A percentile compares a stretch with the other conserved stretches of the same genome.
Conservation (phyloP, 768 basidiomycete genomes). For the Termitomyces heimii region DNA sequence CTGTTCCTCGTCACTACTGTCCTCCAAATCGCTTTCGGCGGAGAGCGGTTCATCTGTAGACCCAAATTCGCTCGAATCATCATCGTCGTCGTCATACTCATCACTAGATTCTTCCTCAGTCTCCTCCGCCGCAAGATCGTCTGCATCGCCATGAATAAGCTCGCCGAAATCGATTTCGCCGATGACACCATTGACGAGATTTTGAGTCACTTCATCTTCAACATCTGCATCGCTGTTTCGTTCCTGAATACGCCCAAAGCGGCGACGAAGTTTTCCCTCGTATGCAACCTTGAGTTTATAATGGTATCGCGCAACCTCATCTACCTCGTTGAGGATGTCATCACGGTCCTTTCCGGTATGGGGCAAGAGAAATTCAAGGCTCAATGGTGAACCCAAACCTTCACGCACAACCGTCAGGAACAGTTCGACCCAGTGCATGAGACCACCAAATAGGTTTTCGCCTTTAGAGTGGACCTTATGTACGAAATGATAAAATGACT, state of each 20-base stretch:
- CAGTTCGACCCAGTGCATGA: conserved; percentile 96
- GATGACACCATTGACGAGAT: conserved; percentile 75
- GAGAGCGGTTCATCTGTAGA: conserved; percentile 18
- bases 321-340: conserved; percentile 78
- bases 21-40: conserved; percentile 12
- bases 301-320: conserved; percentile 86
- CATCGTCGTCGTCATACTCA: conserved; percentile 22
- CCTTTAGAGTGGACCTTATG: conserved; percentile 99
- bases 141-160: conserved; percentile 69
- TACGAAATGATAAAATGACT: conserved; percentile 93
- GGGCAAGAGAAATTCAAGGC: conserved; percentile 87
- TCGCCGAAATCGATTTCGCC: conserved; percentile 80
- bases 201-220: conserved; percentile 80
- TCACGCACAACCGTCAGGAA: conserved; percentile 90
- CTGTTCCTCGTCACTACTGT: conserved; percentile 27
- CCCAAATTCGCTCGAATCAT: conserved; percentile 22
- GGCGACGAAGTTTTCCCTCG: conserved; percentile 84
- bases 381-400: conserved; percentile 70
- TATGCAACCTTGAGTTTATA: conserved; percentile 91
- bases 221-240: conserved; percentile 46
- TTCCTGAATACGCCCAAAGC: conserved; percentile 62
- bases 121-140: conserved; percentile 76
- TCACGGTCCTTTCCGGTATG: conserved; percentile 72
- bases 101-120: conserved; percentile 42
- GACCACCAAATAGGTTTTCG: conserved; percentile 83